Base-by-base conservation (phyloP, 2,329 filamentous ascomycete genomes). In the Tetracladium maxilliforme region DNA sequence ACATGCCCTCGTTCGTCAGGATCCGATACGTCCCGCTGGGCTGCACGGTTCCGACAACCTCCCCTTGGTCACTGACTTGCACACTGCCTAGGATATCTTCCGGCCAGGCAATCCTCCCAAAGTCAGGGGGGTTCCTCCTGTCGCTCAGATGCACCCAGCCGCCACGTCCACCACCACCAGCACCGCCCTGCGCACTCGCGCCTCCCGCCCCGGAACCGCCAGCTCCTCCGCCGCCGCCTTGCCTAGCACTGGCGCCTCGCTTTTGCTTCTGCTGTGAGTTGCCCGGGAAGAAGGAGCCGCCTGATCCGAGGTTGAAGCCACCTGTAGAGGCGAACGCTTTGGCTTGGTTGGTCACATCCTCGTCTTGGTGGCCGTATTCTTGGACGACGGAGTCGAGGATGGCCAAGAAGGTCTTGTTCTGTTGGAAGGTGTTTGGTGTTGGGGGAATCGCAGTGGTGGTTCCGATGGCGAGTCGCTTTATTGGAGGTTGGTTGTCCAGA, bases 21-120 rank as follows among this genome's bases (percentile, higher is more conserved):
- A 75, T 52, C 19, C 72, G 61, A 41, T 75, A 76, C 4, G 67
- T 75, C 10, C 69, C 67, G 32, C 69, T 73, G 2, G 59, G 52
- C 44, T 70, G 59, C 33, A 66, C 65, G 33, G 58, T 61, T 13
- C 68, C 67, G n/a, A 72, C 51, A 25, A 76, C 63, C 15, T 60
- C 42, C 0, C 73, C 73, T 6, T 48, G 34, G 3, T 54, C 56
- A 40, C 75, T 58, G 5, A 78, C 72, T 41, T 76, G 65, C 20
- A 78, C 57, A 33, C 71, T 77, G 19, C 72, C 73, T 27, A 79
- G 52, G 19, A 79, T 79, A 39, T 79, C 72, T 38, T 78, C 72
- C 2, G 72, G 71, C 57, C 66, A 76, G 3, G 72, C 70, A 41
- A 78, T 77, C 26, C 73, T 50, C 10, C 72, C 72, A 54, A 61